Percentiles rank a stretch among this genome's conserved stretches.
phyloP scores from a whole-genome alignment of 2,329 filamentous ascomycete species.

The Penicillium sp. region DNA sequence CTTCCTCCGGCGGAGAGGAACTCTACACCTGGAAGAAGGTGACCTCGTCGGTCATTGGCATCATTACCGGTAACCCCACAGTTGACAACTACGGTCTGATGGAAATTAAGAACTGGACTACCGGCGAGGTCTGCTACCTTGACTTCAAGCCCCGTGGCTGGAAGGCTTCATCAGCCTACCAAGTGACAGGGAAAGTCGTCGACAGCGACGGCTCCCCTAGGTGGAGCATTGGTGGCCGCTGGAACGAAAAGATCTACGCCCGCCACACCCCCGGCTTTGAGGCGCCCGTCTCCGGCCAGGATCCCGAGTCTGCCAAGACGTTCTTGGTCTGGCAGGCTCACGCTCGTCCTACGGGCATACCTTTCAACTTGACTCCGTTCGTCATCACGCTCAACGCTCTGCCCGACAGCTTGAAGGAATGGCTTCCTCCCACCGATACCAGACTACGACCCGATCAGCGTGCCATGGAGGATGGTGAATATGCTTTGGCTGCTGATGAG shows the following conservation, averaged over 20 bases:
- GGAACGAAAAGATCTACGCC: slow-evolving; percentile 97
- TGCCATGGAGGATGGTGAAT: slow-evolving; percentile 98
- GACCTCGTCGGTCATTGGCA: slow-evolving; percentile 94
- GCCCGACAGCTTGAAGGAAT: slow-evolving; percentile 72
- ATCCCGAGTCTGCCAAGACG: slow-evolving; percentile 65
- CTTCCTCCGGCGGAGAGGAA: slow-evolving; percentile 72
- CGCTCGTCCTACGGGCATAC: slow-evolving; percentile 74
- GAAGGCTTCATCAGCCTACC: slow-evolving; percentile 90
- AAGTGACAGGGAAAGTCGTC: slow-evolving; percentile 81
- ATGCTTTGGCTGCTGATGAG: slow-evolving; percentile 87
- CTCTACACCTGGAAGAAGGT: slow-evolving; percentile 99
- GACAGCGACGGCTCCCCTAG: slow-evolving; percentile 76
- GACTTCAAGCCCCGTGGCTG: slow-evolving; percentile 96
- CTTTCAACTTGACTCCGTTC: slow-evolving; percentile 96
- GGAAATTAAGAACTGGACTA: slow-evolving; percentile 97
- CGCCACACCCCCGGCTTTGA: slow-evolving; percentile 90
- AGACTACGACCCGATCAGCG: slow-evolving; percentile 90
- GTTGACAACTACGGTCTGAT: slow-evolving; percentile 98
- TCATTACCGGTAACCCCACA: slow-evolving; percentile 92
- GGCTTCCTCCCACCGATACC: slow-evolving; percentile 88
- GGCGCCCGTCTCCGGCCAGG: slow-evolving; percentile 54
- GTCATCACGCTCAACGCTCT: slow-evolving; percentile 92
- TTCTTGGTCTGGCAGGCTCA: slow-evolving; percentile 94
- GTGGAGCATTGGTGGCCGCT: slow-evolving; percentile 87
- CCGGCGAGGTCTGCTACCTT: slow-evolving; percentile 81